A percentile compares a stretch with the other conserved stretches of the same genome.
Evolutionary conservation across 768 basidiomycete species (phyloP).

Genomic region (Auricularia auricula-judae): DNA sequence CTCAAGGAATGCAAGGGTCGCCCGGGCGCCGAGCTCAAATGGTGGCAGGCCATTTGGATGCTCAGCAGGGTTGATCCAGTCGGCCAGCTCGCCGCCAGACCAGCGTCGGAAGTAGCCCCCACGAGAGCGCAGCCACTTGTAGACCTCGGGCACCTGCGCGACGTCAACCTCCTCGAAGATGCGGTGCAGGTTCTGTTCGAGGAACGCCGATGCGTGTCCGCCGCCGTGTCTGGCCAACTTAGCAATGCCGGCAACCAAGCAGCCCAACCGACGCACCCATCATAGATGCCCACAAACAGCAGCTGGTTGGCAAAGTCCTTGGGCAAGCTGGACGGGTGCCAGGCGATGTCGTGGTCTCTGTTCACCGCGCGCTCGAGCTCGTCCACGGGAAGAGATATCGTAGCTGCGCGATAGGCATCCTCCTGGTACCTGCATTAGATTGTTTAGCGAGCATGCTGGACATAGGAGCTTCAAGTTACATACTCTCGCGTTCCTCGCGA

Average conservation of each 20-base stretch:
- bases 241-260: background rate
- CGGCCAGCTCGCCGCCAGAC: constrained; percentile 62
- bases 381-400: constrained; percentile 62
- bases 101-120: constrained; percentile 92
- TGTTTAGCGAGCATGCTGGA: constrained; percentile 5
- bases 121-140: constrained; percentile 61
- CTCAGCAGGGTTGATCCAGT: constrained; percentile 38
- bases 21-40: constrained; percentile 74
- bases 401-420: constrained; percentile 70
- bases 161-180: constrained; percentile 73
- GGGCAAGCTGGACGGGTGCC: constrained; percentile 44
- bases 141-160: constrained; percentile 60
- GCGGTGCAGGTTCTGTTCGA: constrained; percentile 76
- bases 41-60: constrained; percentile 23
- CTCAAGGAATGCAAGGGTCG: constrained; percentile 80
- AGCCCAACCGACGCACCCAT: constrained; percentile 48
- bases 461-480: background rate
- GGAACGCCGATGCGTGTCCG: constrained; percentile 76
- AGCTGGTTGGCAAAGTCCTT: constrained; percentile 60
- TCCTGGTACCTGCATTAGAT: constrained; percentile 62
- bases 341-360: constrained; percentile 50
- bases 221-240: constrained; percentile 65
- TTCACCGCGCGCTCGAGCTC: constrained; percentile 60
- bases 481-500: constrained; percentile 71
- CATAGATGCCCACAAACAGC: constrained; percentile 83